Conservation (phyloP, 805 yeast species). For the Suhomyces tanzawaensis region DNA sequence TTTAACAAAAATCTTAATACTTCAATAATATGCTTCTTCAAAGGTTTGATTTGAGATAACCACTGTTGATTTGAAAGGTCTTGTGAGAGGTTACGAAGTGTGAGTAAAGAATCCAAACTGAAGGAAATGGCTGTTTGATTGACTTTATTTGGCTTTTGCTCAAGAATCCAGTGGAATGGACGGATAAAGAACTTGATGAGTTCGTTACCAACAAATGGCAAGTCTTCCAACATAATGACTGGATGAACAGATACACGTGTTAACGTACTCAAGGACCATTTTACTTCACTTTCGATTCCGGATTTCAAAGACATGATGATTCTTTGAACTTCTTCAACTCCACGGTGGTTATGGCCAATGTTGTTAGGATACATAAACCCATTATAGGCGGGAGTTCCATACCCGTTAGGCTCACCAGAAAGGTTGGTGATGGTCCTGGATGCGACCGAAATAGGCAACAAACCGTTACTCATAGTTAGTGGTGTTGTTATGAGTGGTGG, state of each 20-base stretch:
- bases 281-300: constrained; percentile 63
- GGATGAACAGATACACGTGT: constrained; percentile 38
- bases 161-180: constrained; percentile 28
- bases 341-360: constrained; percentile 41
- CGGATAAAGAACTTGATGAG: constrained; percentile 34
- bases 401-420: neutral
- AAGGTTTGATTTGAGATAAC: constrained; percentile 52
- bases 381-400: constrained; percentile 7
- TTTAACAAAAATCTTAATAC: constrained; percentile 40
- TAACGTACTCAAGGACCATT: constrained; percentile 64
- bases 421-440: constrained; percentile 1
- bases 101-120: constrained; percentile 52
- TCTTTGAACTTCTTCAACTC: constrained; percentile 62
- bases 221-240: constrained; percentile 33
- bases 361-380: constrained; percentile 15
- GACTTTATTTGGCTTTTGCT: constrained; percentile 15
- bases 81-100: constrained; percentile 78
- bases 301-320: constrained; percentile 68
- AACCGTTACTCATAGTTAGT: constrained; percentile 3
- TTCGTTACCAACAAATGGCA: constrained; percentile 43
- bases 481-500: neutral
- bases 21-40: constrained; percentile 46
- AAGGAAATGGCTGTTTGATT: constrained; percentile 21
- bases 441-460: constrained; percentile 5
- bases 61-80: constrained; percentile 80